Conservation (phyloP, 805 yeast species). For the Yamadazyma paraphyllophila region DNA sequence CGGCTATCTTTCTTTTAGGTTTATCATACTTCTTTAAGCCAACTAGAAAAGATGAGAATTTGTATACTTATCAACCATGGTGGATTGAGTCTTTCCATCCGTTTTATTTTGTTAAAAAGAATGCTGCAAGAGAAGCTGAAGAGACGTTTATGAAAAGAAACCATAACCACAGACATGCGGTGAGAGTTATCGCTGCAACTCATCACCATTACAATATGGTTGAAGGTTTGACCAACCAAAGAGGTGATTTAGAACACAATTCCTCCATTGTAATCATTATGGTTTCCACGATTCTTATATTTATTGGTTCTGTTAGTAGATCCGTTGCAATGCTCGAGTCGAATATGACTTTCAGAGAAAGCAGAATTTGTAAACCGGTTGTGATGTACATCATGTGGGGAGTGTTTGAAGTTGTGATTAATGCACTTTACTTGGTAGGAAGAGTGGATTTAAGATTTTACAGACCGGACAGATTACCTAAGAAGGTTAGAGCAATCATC, state of each 20-base stretch:
- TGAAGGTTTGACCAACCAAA: conserved; percentile 31
- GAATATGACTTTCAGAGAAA: conserved; percentile 13
- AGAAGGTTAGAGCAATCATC: conserved; percentile 34
- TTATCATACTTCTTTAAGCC: conserved; percentile 57
- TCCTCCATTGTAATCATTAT: conserved; percentile 46
- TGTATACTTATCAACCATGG: conserved; percentile 69
- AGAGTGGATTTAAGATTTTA: conserved; percentile 76
- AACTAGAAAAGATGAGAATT: conserved; percentile 46
- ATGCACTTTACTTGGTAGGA: conserved; percentile 53
- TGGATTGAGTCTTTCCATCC: conserved; percentile 70
- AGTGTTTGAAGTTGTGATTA: conserved; percentile 55
- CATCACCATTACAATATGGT: conserved; percentile 39
- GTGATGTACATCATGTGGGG: conserved; percentile 72
- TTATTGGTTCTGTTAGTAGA: conserved; percentile 52
- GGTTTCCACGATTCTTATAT: conserved; percentile 47
- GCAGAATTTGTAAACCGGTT: conserved; percentile 42
- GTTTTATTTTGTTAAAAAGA: conserved; percentile 55
- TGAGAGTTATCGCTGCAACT: conserved; percentile 61
- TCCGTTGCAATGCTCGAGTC: conserved; percentile 45
- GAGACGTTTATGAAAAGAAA: conserved; percentile 45
- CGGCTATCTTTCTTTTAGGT: conserved; percentile 48
- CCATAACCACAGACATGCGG: conserved; percentile 48
- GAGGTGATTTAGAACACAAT: conserved; percentile 49
- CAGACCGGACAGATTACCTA: conserved; percentile 61
- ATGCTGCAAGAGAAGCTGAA: conserved; percentile 49